Base-by-base conservation (phyloP, 352 stramenopile species). In the Saprolegnia diclina region DNA sequence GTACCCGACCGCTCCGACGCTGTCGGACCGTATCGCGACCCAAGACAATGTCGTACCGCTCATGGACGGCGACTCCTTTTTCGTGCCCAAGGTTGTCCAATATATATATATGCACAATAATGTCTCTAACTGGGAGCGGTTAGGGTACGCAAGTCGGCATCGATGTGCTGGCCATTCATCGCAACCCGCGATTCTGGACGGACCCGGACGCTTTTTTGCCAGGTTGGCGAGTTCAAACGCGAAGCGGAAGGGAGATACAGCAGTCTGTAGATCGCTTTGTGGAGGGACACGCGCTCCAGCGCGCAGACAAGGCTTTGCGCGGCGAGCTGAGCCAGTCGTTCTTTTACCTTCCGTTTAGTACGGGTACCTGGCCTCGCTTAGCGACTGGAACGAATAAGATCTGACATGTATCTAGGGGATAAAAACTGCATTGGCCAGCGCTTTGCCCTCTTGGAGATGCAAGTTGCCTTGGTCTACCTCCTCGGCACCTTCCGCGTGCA, bases 391-490 rank as follows among this genome's bases (percentile, higher is more conserved):
- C 7, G 7, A 14, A 57, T 7, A 57, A 7, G 16, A 7, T 16
- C 7, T 7, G 7, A 14, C 2, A 35, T 35, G 29, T 35, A 5
- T 5, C 11, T 59, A 59, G 52, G 52, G 1, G 16, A 4, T 6
- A 67, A 67, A 29, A 67, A 67, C 61, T 67, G 61, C 61, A 67
- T 67, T 45, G 61, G 61, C 14, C 56, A 55, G 61, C 61, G 61
- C 32, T 67, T 67, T 45, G 61, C 61, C 44, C 5, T 67, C 1
- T 24, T 32, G n/a, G 57, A 65, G 24, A 14, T 65, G 21, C 56
- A 48, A n/a, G 56, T 64, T 4, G 35, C 35, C 19, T 14, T 54
- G n/a, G 46, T 29, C 24, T 56, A 38, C 14, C 32, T 67, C 40
- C 40, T 67, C 18, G 26, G 42, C 14, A 67, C 53, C 2, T 59